A percentile compares a stretch with the other conserved stretches of the same genome.
Evolutionary conservation across 805 yeast genomes (phyloP).

Genomic region (Saturnispora diversa): DNA sequence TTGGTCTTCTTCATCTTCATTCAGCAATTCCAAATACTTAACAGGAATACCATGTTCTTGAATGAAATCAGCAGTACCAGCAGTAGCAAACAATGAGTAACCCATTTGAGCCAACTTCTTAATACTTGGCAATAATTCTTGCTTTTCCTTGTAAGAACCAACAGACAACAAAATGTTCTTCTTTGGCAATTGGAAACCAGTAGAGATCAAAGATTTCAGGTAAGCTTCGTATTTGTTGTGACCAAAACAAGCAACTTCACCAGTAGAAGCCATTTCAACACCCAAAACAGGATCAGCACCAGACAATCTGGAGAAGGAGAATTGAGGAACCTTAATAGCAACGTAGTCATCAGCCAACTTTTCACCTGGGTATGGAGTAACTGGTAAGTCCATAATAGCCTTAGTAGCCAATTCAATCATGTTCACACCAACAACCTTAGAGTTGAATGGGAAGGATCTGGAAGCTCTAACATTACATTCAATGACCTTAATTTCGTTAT

Average conservation of each 20-base stretch:
- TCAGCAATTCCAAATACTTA: conserved; percentile 83
- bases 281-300: conserved; percentile 98
- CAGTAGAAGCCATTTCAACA: conserved; percentile 99
- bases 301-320: conserved; percentile 91
- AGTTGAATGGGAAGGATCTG: conserved; percentile 97
- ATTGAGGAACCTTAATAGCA: conserved; percentile 95
- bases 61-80: conserved; percentile 98
- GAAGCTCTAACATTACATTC: conserved; percentile 99
- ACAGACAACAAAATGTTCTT: conserved; percentile 88
- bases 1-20: conserved; percentile 60
- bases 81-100: conserved; percentile 88
- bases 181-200: conserved; percentile 92
- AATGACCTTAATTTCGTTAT: conserved; percentile 73
- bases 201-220: conserved; percentile 85
- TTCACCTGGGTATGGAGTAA: conserved; percentile 83
- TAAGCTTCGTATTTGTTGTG: conserved; percentile 95
- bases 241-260: conserved; percentile 98
- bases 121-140: conserved; percentile 84
- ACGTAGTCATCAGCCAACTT: conserved; percentile 89
- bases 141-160: conserved; percentile 96
- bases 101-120: conserved; percentile 75
- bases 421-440: conserved; percentile 94
- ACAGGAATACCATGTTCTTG: conserved; percentile 93
- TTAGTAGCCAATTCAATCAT: conserved; percentile 95
- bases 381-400: conserved; percentile 84